Evolutionary conservation across 306 rosid genomes (phyloP).

Genomic region (Medicago lupulina): DNA sequence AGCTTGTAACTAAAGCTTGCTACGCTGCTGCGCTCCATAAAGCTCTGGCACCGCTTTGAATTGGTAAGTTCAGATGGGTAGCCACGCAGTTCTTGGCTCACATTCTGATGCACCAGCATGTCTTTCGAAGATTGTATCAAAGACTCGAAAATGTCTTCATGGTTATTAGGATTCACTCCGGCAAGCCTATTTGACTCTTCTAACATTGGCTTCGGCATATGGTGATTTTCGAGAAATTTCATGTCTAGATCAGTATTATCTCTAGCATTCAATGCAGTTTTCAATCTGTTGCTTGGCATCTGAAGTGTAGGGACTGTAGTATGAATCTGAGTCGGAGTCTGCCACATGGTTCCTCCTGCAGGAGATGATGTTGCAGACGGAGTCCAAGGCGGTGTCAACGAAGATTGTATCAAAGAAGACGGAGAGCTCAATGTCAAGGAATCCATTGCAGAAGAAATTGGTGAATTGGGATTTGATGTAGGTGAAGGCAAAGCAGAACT

Average conservation of each 20-base stretch:
- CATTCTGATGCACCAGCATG: neutral
- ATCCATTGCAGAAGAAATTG: neutral
- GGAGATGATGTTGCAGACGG: neutral
- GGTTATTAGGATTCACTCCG: neutral
- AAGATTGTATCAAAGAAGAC: neutral
- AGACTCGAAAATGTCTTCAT: neutral
- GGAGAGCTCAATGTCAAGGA: neutral
- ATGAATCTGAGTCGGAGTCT: too few relatives aligned
- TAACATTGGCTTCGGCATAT: too few relatives aligned
- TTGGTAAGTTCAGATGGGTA: neutral
- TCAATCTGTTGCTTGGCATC: neutral
- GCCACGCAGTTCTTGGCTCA: neutral
- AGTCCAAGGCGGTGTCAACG: neutral
- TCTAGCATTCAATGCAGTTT: neutral
- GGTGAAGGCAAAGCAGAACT: neutral
- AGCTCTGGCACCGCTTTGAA: conserved; percentile 73
- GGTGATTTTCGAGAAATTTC: neutral
- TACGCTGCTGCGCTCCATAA: conserved; percentile 54
- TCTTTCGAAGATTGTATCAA: too few relatives aligned
- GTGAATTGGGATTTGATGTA: neutral
- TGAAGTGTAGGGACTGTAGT: neutral
- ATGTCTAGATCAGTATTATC: neutral
- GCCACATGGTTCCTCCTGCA: neutral
- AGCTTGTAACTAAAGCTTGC: conserved; percentile 51
- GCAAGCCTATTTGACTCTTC: neutral